Base-by-base conservation (phyloP, 371 early-diverging fungal genomes). In the Lichtheimia hyalospora region DNA sequence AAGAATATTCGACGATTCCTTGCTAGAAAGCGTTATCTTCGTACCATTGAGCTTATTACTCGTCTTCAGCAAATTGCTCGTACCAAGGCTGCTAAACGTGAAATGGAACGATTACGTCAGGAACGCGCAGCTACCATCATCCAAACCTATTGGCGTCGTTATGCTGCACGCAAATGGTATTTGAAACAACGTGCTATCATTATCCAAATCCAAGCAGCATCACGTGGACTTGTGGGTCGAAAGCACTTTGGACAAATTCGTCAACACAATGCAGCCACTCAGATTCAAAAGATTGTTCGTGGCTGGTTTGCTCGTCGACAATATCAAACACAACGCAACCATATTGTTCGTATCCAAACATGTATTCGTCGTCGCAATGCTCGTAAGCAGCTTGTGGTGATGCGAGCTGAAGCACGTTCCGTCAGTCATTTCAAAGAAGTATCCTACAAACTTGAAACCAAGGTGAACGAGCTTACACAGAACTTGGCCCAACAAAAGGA, bases 371-470 rank as follows among this genome's bases (percentile, higher is more conserved):
- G 93, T 14, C 82, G 79, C 34, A 70, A 70, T 16, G 97, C 97
- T 10, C 77, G 82, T 48, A 77, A 79, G 42, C 85, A 84, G 60
- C 74, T 94, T 49, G 73, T 74, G 43, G 66, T 71, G 21, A 84
- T 92, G 60, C 89, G 91, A 65, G 86, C 85, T 16, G 97, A 99
- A 71, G 92, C 93, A 10, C 80, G 91, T 40, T 93, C 93, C 16
- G 93, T 94, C 7, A 91, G 89, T 57, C 96, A 97, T 71, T 86
- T 96, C 71, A 92, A 95, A 74, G 95, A 96, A 67, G 85, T 90
- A n/a, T 93, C 96, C 4, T 91, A 91, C 73, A 89, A 92, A 72
- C 84, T 99, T 15, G 98, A 99, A 69, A 90, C 85, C 74, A 94
- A 95, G 75, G 91, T 98, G 52, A 85, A 96, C 64, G 93, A 92